phyloP scores from a whole-genome alignment of 169 alveolate genomes.

The Miamiensis avidus region DNA sequence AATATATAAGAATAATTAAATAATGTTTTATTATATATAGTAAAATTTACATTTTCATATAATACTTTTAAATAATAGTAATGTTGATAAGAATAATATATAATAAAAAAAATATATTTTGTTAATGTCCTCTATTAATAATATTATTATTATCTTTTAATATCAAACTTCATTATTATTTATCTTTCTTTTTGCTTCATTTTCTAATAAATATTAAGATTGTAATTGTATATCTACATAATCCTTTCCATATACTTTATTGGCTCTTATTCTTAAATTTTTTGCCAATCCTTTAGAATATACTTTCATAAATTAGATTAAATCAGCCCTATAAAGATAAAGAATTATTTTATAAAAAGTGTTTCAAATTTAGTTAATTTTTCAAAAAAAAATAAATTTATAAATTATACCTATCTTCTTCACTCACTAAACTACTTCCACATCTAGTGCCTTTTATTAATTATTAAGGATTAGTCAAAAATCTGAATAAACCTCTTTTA shows the following conservation, averaged over 20 bases:
- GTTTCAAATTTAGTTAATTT: too few species aligned
- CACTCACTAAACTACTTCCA: constrained; percentile 14
- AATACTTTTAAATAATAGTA: too few species aligned
- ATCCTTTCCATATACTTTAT: constrained; percentile 26
- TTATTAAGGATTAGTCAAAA: constrained; percentile 4
- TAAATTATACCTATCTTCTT: constrained; percentile 12
- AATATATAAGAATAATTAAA: too few species aligned
- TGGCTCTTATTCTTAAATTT: constrained; percentile 14
- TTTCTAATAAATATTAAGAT: not conserved
- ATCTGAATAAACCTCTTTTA: not conserved
- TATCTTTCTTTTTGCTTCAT: not conserved
- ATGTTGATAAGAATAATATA: too few species aligned
- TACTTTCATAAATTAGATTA: constrained; percentile 13
- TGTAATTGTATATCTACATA: not conserved
- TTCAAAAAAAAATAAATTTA: too few species aligned
- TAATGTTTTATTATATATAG: too few species aligned
- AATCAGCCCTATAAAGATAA: constrained; percentile 6
- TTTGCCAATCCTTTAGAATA: constrained; percentile 3
- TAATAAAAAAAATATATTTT: too few species aligned
- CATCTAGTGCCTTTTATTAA: constrained; percentile 21
- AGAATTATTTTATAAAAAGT: not conserved
- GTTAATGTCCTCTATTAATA: too few species aligned
- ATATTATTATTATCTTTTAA: too few species aligned
- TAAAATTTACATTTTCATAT: too few species aligned
- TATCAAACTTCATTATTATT: too few species aligned